These are phyloP conservation scores for Epichloe scottii DNA, from an alignment of 2,329 filamentous ascomycete species.

Conservation along the genomic window DNA sequence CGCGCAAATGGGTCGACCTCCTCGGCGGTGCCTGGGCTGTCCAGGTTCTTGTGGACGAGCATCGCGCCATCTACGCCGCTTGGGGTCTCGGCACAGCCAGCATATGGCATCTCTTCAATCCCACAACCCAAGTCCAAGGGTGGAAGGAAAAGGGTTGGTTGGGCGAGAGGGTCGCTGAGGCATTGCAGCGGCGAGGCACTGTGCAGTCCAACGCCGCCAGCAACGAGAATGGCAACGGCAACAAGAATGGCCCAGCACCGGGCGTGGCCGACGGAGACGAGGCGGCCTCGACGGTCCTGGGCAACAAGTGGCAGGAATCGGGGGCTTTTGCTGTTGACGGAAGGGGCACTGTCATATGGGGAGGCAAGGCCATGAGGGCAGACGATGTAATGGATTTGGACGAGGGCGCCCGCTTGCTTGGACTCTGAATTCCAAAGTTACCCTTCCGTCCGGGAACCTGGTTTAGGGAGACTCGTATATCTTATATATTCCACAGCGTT, in stretches of 20 bases:
- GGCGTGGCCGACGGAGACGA: slow-evolving; percentile 13
- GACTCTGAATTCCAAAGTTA: slow-evolving; percentile 1
- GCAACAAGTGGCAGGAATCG: slow-evolving; percentile 44
- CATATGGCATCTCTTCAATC: slow-evolving; percentile 41
- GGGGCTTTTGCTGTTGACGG: slow-evolving; percentile 39
- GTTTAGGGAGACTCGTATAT: background rate
- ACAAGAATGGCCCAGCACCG: no score
- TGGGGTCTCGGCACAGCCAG: slow-evolving; percentile 43
- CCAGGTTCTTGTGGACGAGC: slow-evolving; percentile 42
- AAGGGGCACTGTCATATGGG: slow-evolving; percentile 36
- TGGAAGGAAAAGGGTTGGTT: slow-evolving; percentile 45
- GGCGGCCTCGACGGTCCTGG: slow-evolving; percentile 32
- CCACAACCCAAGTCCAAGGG: slow-evolving; percentile 36
- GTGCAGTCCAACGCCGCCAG: slow-evolving; percentile 26
- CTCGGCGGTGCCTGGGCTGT: slow-evolving; percentile 46
- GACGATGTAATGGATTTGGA: slow-evolving; percentile 45
- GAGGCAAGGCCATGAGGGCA: slow-evolving; percentile 31
- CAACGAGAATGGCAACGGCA: slow-evolving; percentile 19
- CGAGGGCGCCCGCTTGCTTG: slow-evolving; percentile 26
- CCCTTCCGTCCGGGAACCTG: background rate
- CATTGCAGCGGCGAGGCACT: slow-evolving; percentile 26
- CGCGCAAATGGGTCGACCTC: slow-evolving; percentile 43
- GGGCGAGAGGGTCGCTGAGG: slow-evolving; percentile 35
- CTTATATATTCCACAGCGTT: background rate
- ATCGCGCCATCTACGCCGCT: slow-evolving; percentile 42